Conservation (phyloP, 805 yeast species). For the Cyberlindnera misumaiensis region DNA sequence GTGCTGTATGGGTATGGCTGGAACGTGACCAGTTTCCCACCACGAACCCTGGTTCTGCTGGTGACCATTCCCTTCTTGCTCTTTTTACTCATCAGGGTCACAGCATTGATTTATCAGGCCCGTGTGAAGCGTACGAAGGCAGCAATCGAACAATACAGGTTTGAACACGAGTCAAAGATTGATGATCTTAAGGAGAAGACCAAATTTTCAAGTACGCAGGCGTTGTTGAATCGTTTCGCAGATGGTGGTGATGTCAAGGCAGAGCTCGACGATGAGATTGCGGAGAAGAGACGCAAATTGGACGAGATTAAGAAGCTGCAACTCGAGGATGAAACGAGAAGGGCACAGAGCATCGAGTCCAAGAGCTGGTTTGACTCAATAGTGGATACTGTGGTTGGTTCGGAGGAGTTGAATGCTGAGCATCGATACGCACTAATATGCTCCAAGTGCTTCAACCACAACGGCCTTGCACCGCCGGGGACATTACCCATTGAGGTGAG, state of each 20-base stretch:
- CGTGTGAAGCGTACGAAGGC: slow-evolving; percentile 7
- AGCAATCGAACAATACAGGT: slow-evolving; percentile 29
- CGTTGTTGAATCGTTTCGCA: slow-evolving; percentile 59
- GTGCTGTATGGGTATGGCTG: not conserved
- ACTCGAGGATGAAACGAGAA: slow-evolving; percentile 16
- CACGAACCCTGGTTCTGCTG: too few relatives aligned
- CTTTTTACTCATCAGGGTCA: not conserved
- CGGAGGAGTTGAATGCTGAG: slow-evolving; percentile 55
- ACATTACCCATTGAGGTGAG: slow-evolving; percentile 40
- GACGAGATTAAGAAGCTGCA: slow-evolving; percentile 29
- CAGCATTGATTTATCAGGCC: slow-evolving; percentile 2
- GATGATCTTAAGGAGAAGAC: slow-evolving; percentile 67
- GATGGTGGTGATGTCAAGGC: slow-evolving; percentile 44
- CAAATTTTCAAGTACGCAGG: slow-evolving; percentile 68
- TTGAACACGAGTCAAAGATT: slow-evolving; percentile 45
- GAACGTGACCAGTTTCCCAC: not conserved
- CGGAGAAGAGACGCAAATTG: slow-evolving; percentile 31
- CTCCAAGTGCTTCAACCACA: slow-evolving; percentile 55
- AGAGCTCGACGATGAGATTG: slow-evolving; percentile 36
- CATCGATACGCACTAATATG: slow-evolving; percentile 70
- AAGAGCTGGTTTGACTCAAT: slow-evolving; percentile 28
- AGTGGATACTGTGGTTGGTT: slow-evolving; percentile 44
- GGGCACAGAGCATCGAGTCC: not conserved
- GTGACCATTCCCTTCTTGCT: not conserved
- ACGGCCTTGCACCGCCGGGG: slow-evolving; percentile 78